Conservation (phyloP, 208 protist genomes). For the Wallacemonas sp. region DNA sequence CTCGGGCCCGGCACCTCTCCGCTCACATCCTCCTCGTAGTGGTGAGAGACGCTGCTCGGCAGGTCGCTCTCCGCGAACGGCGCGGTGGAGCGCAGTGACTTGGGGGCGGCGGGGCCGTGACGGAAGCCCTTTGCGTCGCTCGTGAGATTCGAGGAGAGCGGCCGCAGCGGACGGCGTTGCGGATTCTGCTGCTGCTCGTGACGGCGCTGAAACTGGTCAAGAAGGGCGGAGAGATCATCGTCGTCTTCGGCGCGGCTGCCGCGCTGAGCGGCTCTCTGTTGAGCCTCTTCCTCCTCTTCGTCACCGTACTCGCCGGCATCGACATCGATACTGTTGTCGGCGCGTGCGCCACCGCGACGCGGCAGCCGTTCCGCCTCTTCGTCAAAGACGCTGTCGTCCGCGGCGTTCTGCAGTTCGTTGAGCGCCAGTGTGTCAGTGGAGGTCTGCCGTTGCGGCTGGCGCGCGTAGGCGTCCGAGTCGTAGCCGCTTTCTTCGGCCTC, state of each 20-base stretch:
- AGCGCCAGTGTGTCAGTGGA: slow-evolving; percentile 26
- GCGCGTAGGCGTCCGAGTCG: slow-evolving; percentile 16
- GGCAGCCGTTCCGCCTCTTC: slow-evolving; percentile 10
- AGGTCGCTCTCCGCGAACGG: not conserved
- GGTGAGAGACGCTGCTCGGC: slow-evolving; percentile 5
- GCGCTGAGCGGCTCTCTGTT: not conserved
- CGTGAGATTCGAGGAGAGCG: not conserved
- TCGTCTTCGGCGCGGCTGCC: slow-evolving; percentile 4
- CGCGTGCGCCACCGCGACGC: slow-evolving; percentile 12
- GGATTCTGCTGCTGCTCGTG: slow-evolving; percentile 7
- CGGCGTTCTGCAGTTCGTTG: slow-evolving; percentile 55
- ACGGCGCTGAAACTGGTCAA: slow-evolving; percentile 6
- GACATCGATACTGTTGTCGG: not conserved
- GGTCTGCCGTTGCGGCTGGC: slow-evolving; percentile 1
- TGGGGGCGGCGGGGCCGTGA: not conserved
- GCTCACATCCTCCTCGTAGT: slow-evolving; percentile 4
- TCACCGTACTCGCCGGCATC: not conserved
- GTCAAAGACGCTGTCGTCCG: slow-evolving; percentile 75
- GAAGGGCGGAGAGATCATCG: not conserved
- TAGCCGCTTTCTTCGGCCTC: slow-evolving; percentile 2
- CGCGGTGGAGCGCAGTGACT: not conserved
- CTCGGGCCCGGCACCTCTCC: slow-evolving; percentile 1
- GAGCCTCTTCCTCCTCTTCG: slow-evolving; percentile 1
- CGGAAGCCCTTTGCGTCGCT: not conserved
- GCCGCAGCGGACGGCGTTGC: not conserved